Evolutionary conservation across 805 yeast species (phyloP), one percentile per base, ranked within the genome.

Genomic region (Candida sakaeoensis): DNA sequence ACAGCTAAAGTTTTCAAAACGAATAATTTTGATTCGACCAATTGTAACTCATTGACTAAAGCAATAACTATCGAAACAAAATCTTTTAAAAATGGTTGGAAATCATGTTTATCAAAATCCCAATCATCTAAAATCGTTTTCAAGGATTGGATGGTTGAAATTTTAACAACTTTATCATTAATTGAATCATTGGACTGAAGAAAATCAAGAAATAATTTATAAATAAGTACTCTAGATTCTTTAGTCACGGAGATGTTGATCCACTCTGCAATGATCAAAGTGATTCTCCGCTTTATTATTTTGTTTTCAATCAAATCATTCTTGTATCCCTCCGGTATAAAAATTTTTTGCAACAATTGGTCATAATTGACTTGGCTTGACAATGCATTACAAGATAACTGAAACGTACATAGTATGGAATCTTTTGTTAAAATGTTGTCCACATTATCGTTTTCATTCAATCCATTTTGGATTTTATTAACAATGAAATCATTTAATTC

Each of bases 221-320:
- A 91, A 17, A 85, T 72, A 17, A 67, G 58, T 16, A 70, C 63
- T 42, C 87, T 63, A 36, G 82, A 77, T 27, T 74, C 77, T 15
- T 75, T 65, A 8, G 82, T 74, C 48, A 86, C 77, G 46, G 81
- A 74, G 3, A 85, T 73, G 0, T 80, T 68, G 2, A 83, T 66
- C 97, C 98, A 91, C 44, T 88, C 95, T 26, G 80, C 72, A 6
- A 90, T 75, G 25, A 91, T 75, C 25, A 85, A 61, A 46, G 93
- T 83, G 3, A 86, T 73, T 46, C 98, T 75, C 53, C 98, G 72
- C 48, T 82, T 78, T 39, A 91, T 63, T 6, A 93, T 74, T 40
- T 79, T 77, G 37, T 70, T 67, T 47, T 82, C 72, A 2, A 56
- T 48, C 7, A 51, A 75, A 32, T 75, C 68, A 34, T 68, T 66